These are phyloP conservation scores for Kluyveromyces aestuarii DNA, from an alignment of 805 yeast species.

Conservation along the genomic window DNA sequence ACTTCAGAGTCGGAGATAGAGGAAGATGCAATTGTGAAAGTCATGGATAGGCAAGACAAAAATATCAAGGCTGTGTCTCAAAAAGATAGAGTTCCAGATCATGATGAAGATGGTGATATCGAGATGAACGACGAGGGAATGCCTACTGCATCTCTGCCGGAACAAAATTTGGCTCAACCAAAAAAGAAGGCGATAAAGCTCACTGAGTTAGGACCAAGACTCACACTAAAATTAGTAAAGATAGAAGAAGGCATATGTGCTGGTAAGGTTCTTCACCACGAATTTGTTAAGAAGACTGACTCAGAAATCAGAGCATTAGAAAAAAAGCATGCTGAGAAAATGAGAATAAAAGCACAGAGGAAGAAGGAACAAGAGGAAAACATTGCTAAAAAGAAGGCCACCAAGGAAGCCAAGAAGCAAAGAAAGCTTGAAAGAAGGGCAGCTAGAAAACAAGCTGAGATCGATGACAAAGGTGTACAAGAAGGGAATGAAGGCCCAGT, in stretches of 20 bases:
- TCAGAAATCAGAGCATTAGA: slow-evolving; percentile 56
- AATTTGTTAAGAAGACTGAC: slow-evolving; percentile 52
- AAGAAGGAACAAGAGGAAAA: slow-evolving; percentile 72
- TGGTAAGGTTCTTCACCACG: slow-evolving; percentile 83
- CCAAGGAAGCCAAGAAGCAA: slow-evolving; percentile 62
- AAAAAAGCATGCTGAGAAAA: slow-evolving; percentile 52
- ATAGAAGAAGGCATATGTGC: slow-evolving; percentile 88
- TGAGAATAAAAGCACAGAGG: slow-evolving; percentile 59
- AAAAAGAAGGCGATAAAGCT: slow-evolving; percentile 81
- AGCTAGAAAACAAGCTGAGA: slow-evolving; percentile 21
- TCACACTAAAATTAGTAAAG: slow-evolving; percentile 65
- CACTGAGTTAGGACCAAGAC: slow-evolving; percentile 88
- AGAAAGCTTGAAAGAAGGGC: slow-evolving; percentile 51
- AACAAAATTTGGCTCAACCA: slow-evolving; percentile 21
- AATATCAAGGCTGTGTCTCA: slow-evolving; percentile 12
- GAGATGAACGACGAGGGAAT: slow-evolving; percentile 15
- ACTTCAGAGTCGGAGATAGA: slow-evolving; percentile 93
- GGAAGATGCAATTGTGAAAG: slow-evolving; percentile 75
- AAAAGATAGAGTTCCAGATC: slow-evolving; percentile 1
- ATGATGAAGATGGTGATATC: slow-evolving; percentile 13
- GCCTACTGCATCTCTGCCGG: slow-evolving; percentile 13
- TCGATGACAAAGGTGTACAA: slow-evolving; percentile 14
- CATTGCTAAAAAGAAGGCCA: slow-evolving; percentile 64
- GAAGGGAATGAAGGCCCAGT: slow-evolving; percentile 21
- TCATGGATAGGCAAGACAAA: slow-evolving; percentile 27